Evolutionary conservation across 495 filamentous ascomycete genomes (phyloP).

Genomic region (Trichoderma reesei): DNA sequence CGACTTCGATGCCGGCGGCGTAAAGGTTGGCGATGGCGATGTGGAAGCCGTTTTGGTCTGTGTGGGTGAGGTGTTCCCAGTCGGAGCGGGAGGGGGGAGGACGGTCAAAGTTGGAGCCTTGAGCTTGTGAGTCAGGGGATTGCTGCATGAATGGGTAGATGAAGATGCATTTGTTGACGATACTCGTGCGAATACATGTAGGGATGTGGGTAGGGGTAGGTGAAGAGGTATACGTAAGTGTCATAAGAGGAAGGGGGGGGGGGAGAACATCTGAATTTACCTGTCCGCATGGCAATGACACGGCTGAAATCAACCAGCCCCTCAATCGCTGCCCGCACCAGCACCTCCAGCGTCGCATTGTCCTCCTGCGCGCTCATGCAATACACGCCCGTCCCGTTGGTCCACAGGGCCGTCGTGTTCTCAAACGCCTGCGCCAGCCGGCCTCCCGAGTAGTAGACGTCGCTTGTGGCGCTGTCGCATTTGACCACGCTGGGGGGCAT

Average conservation of each 20-base stretch:
- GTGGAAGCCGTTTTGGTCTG: slow-evolving; percentile 50
- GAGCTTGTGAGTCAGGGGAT: background rate
- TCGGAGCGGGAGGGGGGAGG: slow-evolving; percentile 47
- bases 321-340: slow-evolving; percentile 47
- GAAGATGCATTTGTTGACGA: background rate
- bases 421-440: slow-evolving; percentile 53
- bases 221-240: background rate
- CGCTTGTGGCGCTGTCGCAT: slow-evolving; percentile 60
- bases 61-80: slow-evolving; percentile 46
- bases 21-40: slow-evolving; percentile 57
- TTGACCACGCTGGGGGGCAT: slow-evolving; percentile 47
- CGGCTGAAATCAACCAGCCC: slow-evolving; percentile 56
- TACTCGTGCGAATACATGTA: too few species aligned
- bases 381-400: slow-evolving; percentile 58
- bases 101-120: slow-evolving; percentile 60
- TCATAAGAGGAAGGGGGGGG: background rate
- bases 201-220: background rate
- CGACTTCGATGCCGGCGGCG: slow-evolving; percentile 54
- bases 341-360: slow-evolving; percentile 58
- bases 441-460: slow-evolving; percentile 61
- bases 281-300: slow-evolving; percentile 63
- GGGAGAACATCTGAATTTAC: slow-evolving; percentile 12
- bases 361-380: slow-evolving; percentile 69
- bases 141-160: background rate
- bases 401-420: slow-evolving; percentile 53